Base-by-base conservation (phyloP, 768 basidiomycete genomes). In the Hypsizygus marmoreus region DNA sequence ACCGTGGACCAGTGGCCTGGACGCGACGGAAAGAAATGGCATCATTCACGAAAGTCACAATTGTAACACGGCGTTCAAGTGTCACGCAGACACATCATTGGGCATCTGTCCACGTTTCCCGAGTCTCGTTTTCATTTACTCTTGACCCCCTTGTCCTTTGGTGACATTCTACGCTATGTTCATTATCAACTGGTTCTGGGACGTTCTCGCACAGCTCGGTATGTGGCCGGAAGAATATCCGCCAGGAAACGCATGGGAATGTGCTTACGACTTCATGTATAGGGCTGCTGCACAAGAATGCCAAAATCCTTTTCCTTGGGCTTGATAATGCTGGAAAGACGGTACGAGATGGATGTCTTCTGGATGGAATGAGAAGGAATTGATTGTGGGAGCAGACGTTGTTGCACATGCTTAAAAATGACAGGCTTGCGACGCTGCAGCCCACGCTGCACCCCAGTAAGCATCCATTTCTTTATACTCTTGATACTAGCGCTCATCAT, bases 281-380 rank as follows among this genome's bases (percentile, higher is more conserved):
- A 95, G 93, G 93, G 55, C 77, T 95, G 59, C 61, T 87, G 72
- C 90, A 94, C 78, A 97, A 99, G 88, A 97, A 97, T 65, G 97
- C 97, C 55, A 99, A 98, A 81, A 97, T 99, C 65, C 81, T 99
- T 53, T 99, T 99, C 84, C 82, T 99, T 41, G 97, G 97, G 53
- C 81, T 98, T 44, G 95, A 98, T 67, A 99, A 98, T 75, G 97
- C 97, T 41, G 95, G 97, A 64, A 99, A 98, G 81, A 98, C 97
- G 49, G 95, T 97, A 52, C 49, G 87, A 60, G 11, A 16, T 47
- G 28, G 4, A 2, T 17, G 4, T 47, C n/a, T 8, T 28, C 28
- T 26, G 9, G 14, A 4, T 29, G 23, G 44, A n/a, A 20, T 6
- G 8, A 32, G 31, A 6, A 29, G 39, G 42, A 23, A 45, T 40